phyloP scores from a whole-genome alignment of 805 yeast genomes.

The Ogataea paraovalis region DNA sequence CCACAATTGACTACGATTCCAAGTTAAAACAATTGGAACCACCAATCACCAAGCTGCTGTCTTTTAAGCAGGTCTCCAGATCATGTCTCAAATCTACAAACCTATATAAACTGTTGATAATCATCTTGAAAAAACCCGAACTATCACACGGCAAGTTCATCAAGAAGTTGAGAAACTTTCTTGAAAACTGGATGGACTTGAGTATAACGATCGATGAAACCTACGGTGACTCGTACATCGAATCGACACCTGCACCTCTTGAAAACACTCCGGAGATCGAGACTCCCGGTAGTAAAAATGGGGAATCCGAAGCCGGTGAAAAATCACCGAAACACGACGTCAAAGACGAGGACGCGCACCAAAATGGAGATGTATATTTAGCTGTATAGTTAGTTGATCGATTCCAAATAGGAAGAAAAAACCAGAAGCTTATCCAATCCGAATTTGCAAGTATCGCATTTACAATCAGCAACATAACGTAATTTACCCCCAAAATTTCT shows the following conservation, averaged over 20 bases:
- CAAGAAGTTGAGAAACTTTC: slow-evolving; percentile 18
- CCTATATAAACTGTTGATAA: slow-evolving; percentile 30
- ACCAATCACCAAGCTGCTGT: slow-evolving; percentile 22
- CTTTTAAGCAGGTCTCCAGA: slow-evolving; percentile 22
- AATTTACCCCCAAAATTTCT: too few relatives aligned
- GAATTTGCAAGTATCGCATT: too few relatives aligned
- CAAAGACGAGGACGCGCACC: too few relatives aligned
- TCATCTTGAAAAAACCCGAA: slow-evolving; percentile 36
- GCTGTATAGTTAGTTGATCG: too few relatives aligned
- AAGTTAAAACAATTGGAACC: slow-evolving; percentile 19
- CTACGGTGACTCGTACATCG: slow-evolving; percentile 25
- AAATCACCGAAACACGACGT: too few relatives aligned
- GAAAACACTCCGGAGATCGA: background rate
- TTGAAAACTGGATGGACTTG: slow-evolving; percentile 25
- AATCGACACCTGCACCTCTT: slow-evolving; percentile 1
- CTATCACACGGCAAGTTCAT: slow-evolving; percentile 16
- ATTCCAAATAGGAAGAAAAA: too few relatives aligned
- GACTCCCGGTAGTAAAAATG: background rate
- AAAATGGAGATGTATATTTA: too few relatives aligned
- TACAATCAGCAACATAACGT: too few relatives aligned
- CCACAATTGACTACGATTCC: slow-evolving; percentile 19
- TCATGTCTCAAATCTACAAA: slow-evolving; percentile 31
- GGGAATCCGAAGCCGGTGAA: too few relatives aligned
- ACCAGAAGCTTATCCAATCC: too few relatives aligned
- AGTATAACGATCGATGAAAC: slow-evolving; percentile 28